Percentiles rank a stretch among this genome's conserved stretches.
These are phyloP conservation scores for Lentinula raphanica DNA, from an alignment of 768 basidiomycete genomes.

Conservation along the genomic window DNA sequence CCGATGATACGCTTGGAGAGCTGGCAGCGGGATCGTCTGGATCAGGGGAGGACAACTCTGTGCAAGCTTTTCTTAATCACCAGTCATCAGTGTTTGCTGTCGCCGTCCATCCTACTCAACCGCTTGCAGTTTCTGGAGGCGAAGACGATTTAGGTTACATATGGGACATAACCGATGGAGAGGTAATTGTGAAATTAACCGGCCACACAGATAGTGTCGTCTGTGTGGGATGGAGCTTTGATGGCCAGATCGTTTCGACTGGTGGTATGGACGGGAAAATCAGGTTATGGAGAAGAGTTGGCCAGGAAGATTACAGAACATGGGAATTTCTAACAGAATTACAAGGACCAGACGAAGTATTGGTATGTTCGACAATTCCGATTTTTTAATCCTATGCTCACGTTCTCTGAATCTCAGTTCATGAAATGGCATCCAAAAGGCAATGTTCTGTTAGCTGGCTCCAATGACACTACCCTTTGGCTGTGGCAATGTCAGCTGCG, in stretches of 20 bases:
- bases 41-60: slow-evolving; percentile 51
- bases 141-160: slow-evolving; percentile 95
- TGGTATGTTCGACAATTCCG: slow-evolving; percentile 52
- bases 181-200: slow-evolving; percentile 75
- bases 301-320: slow-evolving; percentile 60
- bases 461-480: slow-evolving; percentile 93
- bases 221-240: slow-evolving; percentile 69
- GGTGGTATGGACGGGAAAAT: slow-evolving; percentile 98
- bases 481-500: slow-evolving; percentile 82
- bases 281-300: slow-evolving; percentile 85
- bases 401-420: slow-evolving; percentile 56
- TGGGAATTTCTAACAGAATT: slow-evolving; percentile 97
- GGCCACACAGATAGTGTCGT: slow-evolving; percentile 94
- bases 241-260: slow-evolving; percentile 91
- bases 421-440: slow-evolving; percentile 97
- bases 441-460: slow-evolving; percentile 79
- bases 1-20: slow-evolving; percentile 34
- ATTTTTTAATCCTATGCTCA: neutral
- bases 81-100: slow-evolving; percentile 77
- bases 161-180: slow-evolving; percentile 83
- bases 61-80: slow-evolving; percentile 69
- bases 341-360: slow-evolving; percentile 93
- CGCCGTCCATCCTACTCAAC: slow-evolving; percentile 74
- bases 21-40: slow-evolving; percentile 36
- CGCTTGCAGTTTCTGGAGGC: slow-evolving; percentile 86